Percentiles rank a stretch among this genome's conserved stretches.
phyloP scores from a whole-genome alignment of 2,329 filamentous ascomycete genomes.

The Fusarium devonianum region DNA sequence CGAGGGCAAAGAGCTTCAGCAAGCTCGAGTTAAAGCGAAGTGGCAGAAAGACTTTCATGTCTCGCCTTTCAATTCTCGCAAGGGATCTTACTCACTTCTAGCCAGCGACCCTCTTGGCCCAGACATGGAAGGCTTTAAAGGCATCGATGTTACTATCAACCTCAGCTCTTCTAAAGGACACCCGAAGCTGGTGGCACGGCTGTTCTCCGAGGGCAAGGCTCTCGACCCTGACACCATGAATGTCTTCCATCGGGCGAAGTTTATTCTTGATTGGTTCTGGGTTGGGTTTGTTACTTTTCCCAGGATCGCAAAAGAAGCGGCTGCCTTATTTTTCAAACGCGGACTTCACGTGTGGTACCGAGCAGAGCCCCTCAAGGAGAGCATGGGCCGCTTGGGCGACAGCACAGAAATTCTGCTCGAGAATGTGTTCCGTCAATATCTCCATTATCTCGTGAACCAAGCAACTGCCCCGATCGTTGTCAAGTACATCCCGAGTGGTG shows the following conservation, averaged over 20 bases:
- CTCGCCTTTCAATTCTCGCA: slow-evolving; percentile 74
- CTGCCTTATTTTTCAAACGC: slow-evolving; percentile 61
- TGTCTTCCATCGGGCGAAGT: slow-evolving; percentile 51
- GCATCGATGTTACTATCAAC: slow-evolving; percentile 67
- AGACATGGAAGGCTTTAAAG: slow-evolving; percentile 47
- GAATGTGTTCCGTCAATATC: slow-evolving; percentile 55
- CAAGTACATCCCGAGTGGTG: slow-evolving; percentile 61
- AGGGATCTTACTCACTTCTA: slow-evolving; percentile 60
- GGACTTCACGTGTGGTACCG: slow-evolving; percentile 70
- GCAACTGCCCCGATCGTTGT: slow-evolving; percentile 56
- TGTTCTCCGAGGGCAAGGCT: slow-evolving; percentile 61
- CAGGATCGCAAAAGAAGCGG: slow-evolving; percentile 68
- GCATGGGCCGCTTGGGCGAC: slow-evolving; percentile 61
- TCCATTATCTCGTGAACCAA: slow-evolving; percentile 57
- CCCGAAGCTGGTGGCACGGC: slow-evolving; percentile 66
- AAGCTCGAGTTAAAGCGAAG: slow-evolving; percentile 52
- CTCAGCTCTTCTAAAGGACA: slow-evolving; percentile 66
- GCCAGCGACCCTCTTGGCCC: slow-evolving; percentile 55
- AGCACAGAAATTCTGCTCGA: slow-evolving; percentile 57
- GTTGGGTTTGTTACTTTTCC: slow-evolving; percentile 71
- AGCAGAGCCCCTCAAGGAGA: slow-evolving; percentile 66
- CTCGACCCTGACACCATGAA: slow-evolving; percentile 59
- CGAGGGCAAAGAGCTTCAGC: neutral
- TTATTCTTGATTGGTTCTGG: slow-evolving; percentile 70
- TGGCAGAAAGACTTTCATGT: slow-evolving; percentile 80